These are phyloP conservation scores for Metschnikowia lochheadii DNA, from an alignment of 805 yeast genomes.

Conservation along the genomic window DNA sequence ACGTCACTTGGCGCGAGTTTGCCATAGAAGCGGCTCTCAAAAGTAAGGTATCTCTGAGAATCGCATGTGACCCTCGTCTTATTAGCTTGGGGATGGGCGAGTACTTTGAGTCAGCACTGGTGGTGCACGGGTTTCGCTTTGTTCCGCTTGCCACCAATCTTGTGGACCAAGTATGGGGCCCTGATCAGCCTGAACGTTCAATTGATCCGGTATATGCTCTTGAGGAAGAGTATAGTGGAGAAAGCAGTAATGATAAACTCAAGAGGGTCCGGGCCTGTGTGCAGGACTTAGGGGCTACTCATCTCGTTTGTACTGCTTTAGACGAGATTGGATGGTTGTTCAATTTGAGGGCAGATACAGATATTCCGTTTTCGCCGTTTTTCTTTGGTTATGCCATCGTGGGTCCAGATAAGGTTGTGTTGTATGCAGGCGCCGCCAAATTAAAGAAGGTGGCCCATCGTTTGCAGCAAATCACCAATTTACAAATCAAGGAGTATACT, in stretches of 20 bases:
- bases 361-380: conserved; percentile 82
- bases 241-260: conserved; percentile 29
- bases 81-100: conserved; percentile 50
- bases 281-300: conserved; percentile 19
- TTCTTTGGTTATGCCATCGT: conserved; percentile 64
- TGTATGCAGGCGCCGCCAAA: conserved; percentile 53
- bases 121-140: conserved; percentile 23
- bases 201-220: conserved; percentile 30
- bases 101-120: conserved; percentile 28
- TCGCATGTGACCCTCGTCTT: conserved; percentile 83
- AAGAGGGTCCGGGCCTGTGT: conserved; percentile 29
- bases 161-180: conserved; percentile 38
- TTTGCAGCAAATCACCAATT: conserved; percentile 23
- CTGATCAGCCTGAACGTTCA: conserved; percentile 32
- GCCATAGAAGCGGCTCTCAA: conserved; percentile 51
- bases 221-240: conserved; percentile 32
- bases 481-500: conserved; percentile 48
- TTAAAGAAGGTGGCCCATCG: conserved; percentile 30
- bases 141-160: conserved; percentile 31
- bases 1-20: conserved; percentile 80
- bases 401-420: conserved; percentile 30
- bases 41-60: conserved; percentile 43
- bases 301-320: conserved; percentile 60
- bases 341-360: conserved; percentile 72
- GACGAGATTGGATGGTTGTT: conserved; percentile 93